Evolutionary conservation across 371 early-diverging fungal genomes (phyloP), one percentile per base, ranked within the genome.

Genomic region (Mucor mucedo): DNA sequence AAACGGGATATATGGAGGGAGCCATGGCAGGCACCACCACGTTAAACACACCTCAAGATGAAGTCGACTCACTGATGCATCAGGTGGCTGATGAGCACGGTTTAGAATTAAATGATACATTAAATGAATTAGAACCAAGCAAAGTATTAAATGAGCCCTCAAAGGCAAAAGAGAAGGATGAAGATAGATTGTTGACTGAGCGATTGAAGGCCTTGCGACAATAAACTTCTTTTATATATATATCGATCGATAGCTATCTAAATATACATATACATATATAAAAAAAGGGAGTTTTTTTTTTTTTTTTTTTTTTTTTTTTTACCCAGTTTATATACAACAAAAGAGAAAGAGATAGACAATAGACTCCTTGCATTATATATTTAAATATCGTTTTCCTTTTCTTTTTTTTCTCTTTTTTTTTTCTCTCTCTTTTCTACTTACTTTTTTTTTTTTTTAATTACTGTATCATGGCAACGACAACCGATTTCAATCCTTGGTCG

Each of bases 1-100:
- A 96, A 77, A 92, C 96, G 9, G 82, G 86, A 56, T 91, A 91
- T 72, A 95, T 97, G 96, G 96, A 96, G 70, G 86, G 84, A 35
- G 84, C 95, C 4, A 96, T 97, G 86, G 87, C 89, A 27, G 89
- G 90, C 38, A 89, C 93, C n/a, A 93, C 94, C 1, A 84, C 95
- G 11, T 62, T 88, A 71, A 77, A 91, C 27, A 95, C 93, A 66
- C 95, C 96, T 38, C 91, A 89, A 69, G 89, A 89, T 55, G 92
- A 97, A 66, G 92, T 96, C 39, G 97, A 97, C 57, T 77, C 83
- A 45, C 84, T 97, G 53, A 91, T 96, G 90, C 94, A 93, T 71
- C 88, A 94, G 72, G 95, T 95, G 14, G 98, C 97, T 28, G 98
- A 97, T 68, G 95, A 95, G 66, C 90, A 93, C 70, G 96, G 96